Percentiles rank a stretch among this genome's conserved stretches.
Evolutionary conservation across 2,329 filamentous ascomycete genomes (phyloP).

Genomic region (Paramyrothecium roridum): DNA sequence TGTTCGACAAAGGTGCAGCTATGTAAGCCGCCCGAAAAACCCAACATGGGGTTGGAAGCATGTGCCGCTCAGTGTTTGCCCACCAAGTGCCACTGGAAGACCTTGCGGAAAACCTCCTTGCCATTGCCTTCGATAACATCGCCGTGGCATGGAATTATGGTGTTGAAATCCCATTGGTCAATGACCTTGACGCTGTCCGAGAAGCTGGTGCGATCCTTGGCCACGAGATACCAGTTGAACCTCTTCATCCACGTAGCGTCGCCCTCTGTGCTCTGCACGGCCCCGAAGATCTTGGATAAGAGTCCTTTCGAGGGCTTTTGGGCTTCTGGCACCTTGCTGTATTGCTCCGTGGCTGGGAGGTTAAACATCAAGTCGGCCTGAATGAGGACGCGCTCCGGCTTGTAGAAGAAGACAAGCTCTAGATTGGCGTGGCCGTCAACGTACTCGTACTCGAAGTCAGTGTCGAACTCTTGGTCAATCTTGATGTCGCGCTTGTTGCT

Average conservation of each 20-base stretch:
- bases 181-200: constrained; percentile 68
- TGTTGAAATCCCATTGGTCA: constrained; percentile 77
- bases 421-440: constrained; percentile 77
- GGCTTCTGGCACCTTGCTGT: constrained; percentile 58
- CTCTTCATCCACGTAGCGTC: constrained; percentile 73
- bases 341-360: constrained; percentile 83
- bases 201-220: constrained; percentile 64
- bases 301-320: constrained; percentile 27
- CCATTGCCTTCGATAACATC: constrained; percentile 75
- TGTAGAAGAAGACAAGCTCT: constrained; percentile 85
- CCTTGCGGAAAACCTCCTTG: constrained; percentile 72
- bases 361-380: constrained; percentile 93
- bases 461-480: constrained; percentile 76
- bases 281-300: constrained; percentile 40
- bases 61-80: constrained; percentile 13
- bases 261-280: constrained; percentile 60
- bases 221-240: constrained; percentile 75
- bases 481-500: constrained; percentile 47
- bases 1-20: too few species aligned
- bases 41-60: background rate
- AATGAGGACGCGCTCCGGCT: constrained; percentile 74
- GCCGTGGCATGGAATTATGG: constrained; percentile 88
- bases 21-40: too few species aligned
- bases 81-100: constrained; percentile 81
- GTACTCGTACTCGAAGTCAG: constrained; percentile 83